Evolutionary conservation across 1,139 yeast species (phyloP), one percentile per base, ranked within the genome.

Genomic region (Candida freyschussii): DNA sequence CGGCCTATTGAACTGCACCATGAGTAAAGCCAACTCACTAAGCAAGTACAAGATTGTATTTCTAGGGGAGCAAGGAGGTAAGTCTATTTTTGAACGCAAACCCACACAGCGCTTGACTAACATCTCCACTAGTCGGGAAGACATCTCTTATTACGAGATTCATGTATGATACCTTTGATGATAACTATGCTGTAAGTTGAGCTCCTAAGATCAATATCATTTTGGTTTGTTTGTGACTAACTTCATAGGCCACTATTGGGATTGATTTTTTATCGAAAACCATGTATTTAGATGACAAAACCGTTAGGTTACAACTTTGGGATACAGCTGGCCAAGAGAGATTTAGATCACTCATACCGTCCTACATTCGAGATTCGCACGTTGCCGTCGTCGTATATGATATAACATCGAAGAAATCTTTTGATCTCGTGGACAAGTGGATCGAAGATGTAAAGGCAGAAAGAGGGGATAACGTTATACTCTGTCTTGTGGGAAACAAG

Each of bases 271-370:
- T 91, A 48, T 84, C 95, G 32, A 91, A 89, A 57, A 81, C 84
- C 23, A 80, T 78, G 85, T 80, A 81, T 52, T 60, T 80, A 24
- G 85, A 82, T 40, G 87, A 81, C 53, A 77, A 81, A 39, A 81
- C 87, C 3, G 77, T 76, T 20, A 65, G 83, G 44, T 59, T 78
- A 37, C 83, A 76, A 54, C 79, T 91, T 36, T 91, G 98, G 98
- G 98, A 91, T 57, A 91, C 98, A n/a, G 98, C 98, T 0, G 98
- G 98, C n/a, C 98, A 91, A 62, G 98, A 91, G 59, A 69, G 98
- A 49, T 91, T 91, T 65, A 69, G 97, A 49, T 89, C 96, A 6
- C 67, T 91, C 50, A 87, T 91, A 45, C 97, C 98, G 3, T 81
- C 95, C 11, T 91, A 91, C 55, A 91, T 91, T 39, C 73, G 98